phyloP scores from a whole-genome alignment of 2,329 filamentous ascomycete genomes.

The Samsoniella hepiali region DNA sequence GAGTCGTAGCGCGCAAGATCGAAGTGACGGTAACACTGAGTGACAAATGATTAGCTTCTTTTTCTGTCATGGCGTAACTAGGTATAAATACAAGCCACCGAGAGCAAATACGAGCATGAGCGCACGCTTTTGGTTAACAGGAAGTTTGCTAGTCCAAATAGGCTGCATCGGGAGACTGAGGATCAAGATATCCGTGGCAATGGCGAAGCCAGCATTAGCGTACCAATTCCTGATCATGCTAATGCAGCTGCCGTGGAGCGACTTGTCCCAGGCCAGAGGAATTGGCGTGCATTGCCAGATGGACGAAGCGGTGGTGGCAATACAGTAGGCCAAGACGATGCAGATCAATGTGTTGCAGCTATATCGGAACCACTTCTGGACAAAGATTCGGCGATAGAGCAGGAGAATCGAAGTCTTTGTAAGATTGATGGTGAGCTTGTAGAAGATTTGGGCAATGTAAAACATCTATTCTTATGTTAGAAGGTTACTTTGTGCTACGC shows the following conservation, averaged over 20 bases:
- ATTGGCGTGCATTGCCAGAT: slow-evolving; percentile 51
- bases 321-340: slow-evolving; percentile 44
- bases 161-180: slow-evolving; percentile 45
- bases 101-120: slow-evolving; percentile 42
- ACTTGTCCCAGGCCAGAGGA: slow-evolving; percentile 43
- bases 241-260: slow-evolving; percentile 42
- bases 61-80: too few species aligned
- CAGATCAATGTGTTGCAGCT: slow-evolving; percentile 40
- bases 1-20: slow-evolving; percentile 39
- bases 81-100: slow-evolving; percentile 39
- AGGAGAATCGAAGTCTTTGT: slow-evolving; percentile 52
- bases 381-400: slow-evolving; percentile 53
- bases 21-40: slow-evolving; percentile 39
- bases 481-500: too few species aligned
- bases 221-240: slow-evolving; percentile 46
- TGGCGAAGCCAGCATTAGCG: slow-evolving; percentile 46
- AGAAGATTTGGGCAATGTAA: slow-evolving; percentile 50
- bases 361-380: slow-evolving; percentile 43
- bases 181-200: slow-evolving; percentile 45
- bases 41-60: slow-evolving; percentile 2
- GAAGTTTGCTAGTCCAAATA: slow-evolving; percentile 44
- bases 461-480: slow-evolving; percentile 38
- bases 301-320: slow-evolving; percentile 43
- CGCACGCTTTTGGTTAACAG: slow-evolving; percentile 37
- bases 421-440: slow-evolving; percentile 52